Conservation (phyloP, 1,284 basidiomycete species). For the Trichosporon ovoides region DNA sequence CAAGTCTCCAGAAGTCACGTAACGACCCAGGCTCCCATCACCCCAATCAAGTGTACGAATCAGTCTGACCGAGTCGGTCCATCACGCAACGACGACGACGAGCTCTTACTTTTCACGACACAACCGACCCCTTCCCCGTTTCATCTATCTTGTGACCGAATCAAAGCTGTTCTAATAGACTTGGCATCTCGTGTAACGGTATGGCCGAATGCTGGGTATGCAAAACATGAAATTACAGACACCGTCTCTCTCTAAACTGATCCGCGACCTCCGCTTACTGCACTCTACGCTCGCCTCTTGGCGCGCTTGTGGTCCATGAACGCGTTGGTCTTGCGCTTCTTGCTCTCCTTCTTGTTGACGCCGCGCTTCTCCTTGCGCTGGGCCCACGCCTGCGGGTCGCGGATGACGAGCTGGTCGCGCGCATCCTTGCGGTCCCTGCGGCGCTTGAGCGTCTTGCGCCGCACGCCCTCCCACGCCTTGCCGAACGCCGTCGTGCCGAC, state of each 20-base stretch:
- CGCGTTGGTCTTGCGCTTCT: slow-evolving; percentile 62
- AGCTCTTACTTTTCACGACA: slow-evolving; percentile 3
- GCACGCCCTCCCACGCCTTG: slow-evolving; percentile 68
- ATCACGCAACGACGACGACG: background rate
- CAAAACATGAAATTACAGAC: background rate
- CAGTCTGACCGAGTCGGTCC: background rate
- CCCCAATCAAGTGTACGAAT: background rate
- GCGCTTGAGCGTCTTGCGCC: slow-evolving; percentile 63
- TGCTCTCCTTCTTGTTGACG: slow-evolving; percentile 74
- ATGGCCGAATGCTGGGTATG: slow-evolving; percentile 11
- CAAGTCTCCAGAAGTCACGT: background rate
- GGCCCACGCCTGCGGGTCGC: slow-evolving; percentile 50
- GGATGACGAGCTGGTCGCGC: slow-evolving; percentile 24
- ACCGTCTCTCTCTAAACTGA: background rate
- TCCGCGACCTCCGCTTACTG: background rate
- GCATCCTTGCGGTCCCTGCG: slow-evolving; percentile 65
- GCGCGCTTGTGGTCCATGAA: slow-evolving; percentile 26
- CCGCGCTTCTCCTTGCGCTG: slow-evolving; percentile 68
- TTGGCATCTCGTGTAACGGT: slow-evolving; percentile 7
- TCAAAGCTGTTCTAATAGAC: slow-evolving; percentile 3
- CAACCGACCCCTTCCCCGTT: background rate
- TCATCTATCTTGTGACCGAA: background rate
- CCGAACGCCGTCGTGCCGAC: slow-evolving; percentile 80
- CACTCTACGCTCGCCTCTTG: background rate
- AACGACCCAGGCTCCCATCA: background rate